A percentile compares a stretch with the other conserved stretches of the same genome.
phyloP scores from a whole-genome alignment of 2,329 filamentous ascomycete genomes.

The Monilinia fructigena region DNA sequence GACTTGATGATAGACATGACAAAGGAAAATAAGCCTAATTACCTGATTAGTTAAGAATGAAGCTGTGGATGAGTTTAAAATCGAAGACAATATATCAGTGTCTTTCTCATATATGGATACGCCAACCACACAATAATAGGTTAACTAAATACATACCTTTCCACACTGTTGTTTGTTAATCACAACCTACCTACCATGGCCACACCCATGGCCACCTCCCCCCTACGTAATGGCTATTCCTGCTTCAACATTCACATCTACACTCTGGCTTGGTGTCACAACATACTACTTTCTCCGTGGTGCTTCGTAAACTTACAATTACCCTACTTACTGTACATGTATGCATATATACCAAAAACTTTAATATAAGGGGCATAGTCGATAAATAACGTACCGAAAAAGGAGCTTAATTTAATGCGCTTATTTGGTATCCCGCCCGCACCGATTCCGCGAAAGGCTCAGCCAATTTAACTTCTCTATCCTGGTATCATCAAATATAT shows the following conservation, averaged over 20 bases:
- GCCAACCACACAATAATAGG: background rate
- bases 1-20: background rate
- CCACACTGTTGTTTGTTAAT: too few relatives aligned
- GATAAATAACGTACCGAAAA: background rate
- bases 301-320: background rate
- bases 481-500: constrained; percentile 1
- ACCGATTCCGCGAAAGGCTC: constrained; percentile 21
- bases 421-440: constrained; percentile 9
- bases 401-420: constrained; percentile 19
- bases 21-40: background rate
- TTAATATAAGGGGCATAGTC: too few relatives aligned
- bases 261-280: too few relatives aligned
- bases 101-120: background rate
- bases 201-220: background rate
- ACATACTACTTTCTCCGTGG: too few relatives aligned
- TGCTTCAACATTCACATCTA: too few relatives aligned
- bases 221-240: too few relatives aligned
- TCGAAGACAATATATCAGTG: background rate
- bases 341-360: too few relatives aligned
- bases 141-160: too few relatives aligned
- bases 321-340: too few relatives aligned
- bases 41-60: background rate
- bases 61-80: background rate
- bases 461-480: constrained; percentile 13
- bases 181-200: too few relatives aligned